phyloP scores from a whole-genome alignment of 371 early-diverging fungal species.

The Rhizopus arrhizus region DNA sequence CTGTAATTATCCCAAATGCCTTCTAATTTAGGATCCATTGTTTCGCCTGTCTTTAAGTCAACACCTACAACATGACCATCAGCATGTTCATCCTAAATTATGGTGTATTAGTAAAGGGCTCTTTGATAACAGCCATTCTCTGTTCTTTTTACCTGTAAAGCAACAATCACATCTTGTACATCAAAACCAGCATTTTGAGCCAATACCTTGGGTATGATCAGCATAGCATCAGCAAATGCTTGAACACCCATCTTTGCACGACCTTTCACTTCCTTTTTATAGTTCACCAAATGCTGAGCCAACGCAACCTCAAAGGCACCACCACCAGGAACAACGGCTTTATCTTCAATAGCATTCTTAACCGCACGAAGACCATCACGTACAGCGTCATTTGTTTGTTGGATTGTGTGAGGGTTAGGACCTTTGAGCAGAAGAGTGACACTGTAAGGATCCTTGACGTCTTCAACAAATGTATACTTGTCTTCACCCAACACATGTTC shows the following conservation, averaged over 20 bases:
- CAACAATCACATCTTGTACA: constrained; percentile 94
- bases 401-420: constrained; percentile 94
- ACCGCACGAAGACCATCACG: constrained; percentile 98
- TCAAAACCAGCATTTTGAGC: constrained; percentile 97
- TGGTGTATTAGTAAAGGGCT: no score
- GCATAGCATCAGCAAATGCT: constrained; percentile 95
- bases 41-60: constrained; percentile 94
- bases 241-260: constrained; percentile 95
- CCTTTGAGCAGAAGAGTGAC: constrained; percentile 98
- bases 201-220: constrained; percentile 96
- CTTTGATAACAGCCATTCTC: no score
- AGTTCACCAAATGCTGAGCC: constrained; percentile 79
- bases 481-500: constrained; percentile 99
- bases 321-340: constrained; percentile 92
- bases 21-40: constrained; percentile 91
- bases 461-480: constrained; percentile 99
- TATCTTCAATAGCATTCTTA: constrained; percentile 96
- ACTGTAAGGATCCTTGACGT: constrained; percentile 90
- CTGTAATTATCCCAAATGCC: constrained; percentile 98
- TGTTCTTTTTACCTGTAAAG: constrained; percentile 60
- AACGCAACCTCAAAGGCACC: constrained; percentile 95
- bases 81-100: constrained; percentile 77
- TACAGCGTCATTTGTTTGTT: constrained; percentile 97
- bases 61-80: constrained; percentile 92
- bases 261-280: constrained; percentile 90